Evolutionary conservation across 805 yeast genomes (phyloP).

Genomic region (Myxozyma sirexii): DNA sequence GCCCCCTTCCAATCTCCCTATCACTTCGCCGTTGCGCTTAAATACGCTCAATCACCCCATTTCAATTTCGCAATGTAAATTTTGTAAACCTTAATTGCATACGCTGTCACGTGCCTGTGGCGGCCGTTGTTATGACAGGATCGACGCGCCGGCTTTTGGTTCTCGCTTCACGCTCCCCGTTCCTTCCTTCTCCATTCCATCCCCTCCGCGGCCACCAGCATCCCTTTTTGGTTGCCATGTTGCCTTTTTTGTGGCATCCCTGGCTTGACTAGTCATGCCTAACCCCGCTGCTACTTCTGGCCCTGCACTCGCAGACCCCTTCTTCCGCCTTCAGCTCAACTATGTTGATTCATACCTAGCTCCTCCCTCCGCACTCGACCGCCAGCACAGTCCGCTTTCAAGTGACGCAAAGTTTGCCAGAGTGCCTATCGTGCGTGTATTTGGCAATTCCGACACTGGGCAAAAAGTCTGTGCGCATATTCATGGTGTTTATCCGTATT

Average conservation of each 20-base stretch:
- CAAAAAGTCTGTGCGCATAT: slow-evolving; percentile 67
- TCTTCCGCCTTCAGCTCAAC: slow-evolving; percentile 54
- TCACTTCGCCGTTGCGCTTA: no score
- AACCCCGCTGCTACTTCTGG: background rate
- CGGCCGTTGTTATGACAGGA: background rate
- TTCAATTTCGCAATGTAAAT: no score
- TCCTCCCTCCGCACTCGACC: slow-evolving; percentile 59
- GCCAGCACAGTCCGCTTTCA: slow-evolving; percentile 32
- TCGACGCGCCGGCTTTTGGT: no score
- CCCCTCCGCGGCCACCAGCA: no score
- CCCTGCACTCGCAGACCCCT: background rate
- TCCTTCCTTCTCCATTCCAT: no score
- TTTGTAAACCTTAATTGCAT: no score
- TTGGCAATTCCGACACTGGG: slow-evolving; percentile 68
- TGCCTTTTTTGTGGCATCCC: no score
- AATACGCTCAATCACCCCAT: no score
- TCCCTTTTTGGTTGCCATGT: no score
- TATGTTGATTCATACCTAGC: slow-evolving; percentile 67
- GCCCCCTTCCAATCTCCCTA: no score
- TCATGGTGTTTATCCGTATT: slow-evolving; percentile 83
- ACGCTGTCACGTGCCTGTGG: no score
- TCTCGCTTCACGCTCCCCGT: background rate
- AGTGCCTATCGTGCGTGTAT: slow-evolving; percentile 78
- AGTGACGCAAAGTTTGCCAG: slow-evolving; percentile 36
- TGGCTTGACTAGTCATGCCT: no score